Percentiles rank a stretch among this genome's conserved stretches.
phyloP scores from a whole-genome alignment of 441 rosid species.

The Adansonia gregorii region DNA sequence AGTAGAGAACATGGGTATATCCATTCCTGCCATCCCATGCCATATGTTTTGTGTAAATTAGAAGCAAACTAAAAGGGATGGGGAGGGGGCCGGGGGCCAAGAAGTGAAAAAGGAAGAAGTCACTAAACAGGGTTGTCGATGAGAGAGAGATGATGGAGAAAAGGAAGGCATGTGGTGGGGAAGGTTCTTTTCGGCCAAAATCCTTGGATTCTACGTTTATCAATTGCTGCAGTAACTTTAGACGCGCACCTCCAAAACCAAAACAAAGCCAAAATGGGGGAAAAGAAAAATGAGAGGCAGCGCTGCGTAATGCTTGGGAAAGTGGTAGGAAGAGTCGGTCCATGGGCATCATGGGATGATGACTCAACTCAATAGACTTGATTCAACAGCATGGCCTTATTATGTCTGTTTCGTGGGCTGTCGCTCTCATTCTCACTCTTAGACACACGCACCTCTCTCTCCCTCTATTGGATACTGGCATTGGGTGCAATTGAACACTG shows the following conservation, averaged over 20 bases:
- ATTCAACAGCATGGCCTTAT: slow-evolving; percentile 30
- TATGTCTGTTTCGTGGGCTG: slow-evolving; percentile 40
- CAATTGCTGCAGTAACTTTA: not conserved
- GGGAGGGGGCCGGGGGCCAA: not conserved
- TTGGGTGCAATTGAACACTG: not conserved
- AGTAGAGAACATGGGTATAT: not conserved
- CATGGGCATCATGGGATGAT: slow-evolving; percentile 23
- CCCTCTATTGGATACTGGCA: not conserved
- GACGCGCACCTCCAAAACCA: not conserved
- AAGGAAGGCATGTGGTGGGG: slow-evolving; percentile 11
- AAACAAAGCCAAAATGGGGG: not conserved
- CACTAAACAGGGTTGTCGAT: not conserved
- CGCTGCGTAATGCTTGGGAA: too few relatives aligned
- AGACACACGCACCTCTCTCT: not conserved
- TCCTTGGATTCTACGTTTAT: slow-evolving; percentile 47
- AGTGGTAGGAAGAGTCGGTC: not conserved
- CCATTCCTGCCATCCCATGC: not conserved
- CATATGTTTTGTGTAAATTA: not conserved
- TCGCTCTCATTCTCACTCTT: slow-evolving; percentile 39
- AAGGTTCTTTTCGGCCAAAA: slow-evolving; percentile 10
- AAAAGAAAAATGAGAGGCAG: not conserved
- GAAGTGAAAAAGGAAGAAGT: slow-evolving; percentile 8
- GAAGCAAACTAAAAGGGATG: not conserved
- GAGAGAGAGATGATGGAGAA: not conserved
- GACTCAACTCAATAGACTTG: slow-evolving; percentile 11